Evolutionary conservation across 345 rosid species (phyloP), one percentile per base, ranked within the genome.

Genomic region (Carallia pectinifolia): DNA sequence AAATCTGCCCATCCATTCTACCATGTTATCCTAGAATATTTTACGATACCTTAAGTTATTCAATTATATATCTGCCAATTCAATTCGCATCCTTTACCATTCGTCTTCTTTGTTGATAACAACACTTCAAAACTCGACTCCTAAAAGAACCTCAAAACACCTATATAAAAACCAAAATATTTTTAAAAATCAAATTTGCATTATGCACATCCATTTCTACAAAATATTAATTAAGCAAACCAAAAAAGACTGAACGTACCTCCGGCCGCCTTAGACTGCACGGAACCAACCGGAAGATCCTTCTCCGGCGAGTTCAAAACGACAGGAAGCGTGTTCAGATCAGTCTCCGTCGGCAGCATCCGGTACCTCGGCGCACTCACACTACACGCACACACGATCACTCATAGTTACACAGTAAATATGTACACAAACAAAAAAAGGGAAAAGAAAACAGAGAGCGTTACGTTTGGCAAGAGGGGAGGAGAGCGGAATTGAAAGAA

Each of bases 271-370:
- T 79, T 85, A 60, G 89, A 85, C n/a, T 82, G 90, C 34, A 83
- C 84, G 15, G 87, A 83, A 56, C 81, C 88, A 47, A 86, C 55
- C 4, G 96, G 94, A 69, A 91, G 89, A 70, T 75, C 84, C 72
- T 87, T 85, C 56, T 91, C 96, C 1, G 88, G 86, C 33, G 84
- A 80, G 79, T 91, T 79, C 2, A 81, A 66, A 1, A 87, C 79
- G 0, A 87, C 71, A n/a, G 98, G 98, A 60, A 85, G 98, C 52
- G 85, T 80, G 67, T 88, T 94, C 34, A 94, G 88, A 81, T 93
- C 98, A 3, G 97, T 93, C 86, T 89, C 89, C 72, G 82, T 77
- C 56, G 98, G 97, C 53, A 94, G 79, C 86, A 82, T 79, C 66
- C 84, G 88, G 53, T 91, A 94, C 71, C 97, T 83, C 4, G 97